Evolutionary conservation across 805 yeast genomes (phyloP), one percentile per base, ranked within the genome.

Genomic region (Saccharomycopsis synnaedendra): DNA sequence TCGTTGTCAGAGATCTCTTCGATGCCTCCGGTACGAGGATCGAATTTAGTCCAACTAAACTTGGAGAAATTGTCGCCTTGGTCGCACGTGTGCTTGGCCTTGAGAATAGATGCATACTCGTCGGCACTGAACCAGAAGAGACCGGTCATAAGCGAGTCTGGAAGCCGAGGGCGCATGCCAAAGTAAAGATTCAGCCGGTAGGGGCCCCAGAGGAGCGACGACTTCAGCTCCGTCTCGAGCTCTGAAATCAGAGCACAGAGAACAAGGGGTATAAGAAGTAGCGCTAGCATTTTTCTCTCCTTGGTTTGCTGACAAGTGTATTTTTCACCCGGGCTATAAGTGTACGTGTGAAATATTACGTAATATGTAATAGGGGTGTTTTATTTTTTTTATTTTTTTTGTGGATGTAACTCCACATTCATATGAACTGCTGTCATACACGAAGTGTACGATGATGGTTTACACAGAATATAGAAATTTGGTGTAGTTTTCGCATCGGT

Each of bases 11-110:
- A 65, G 32, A 93, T 78, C 1, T 75, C 67, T 59, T 93, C 90
- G 51, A 74, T 68, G 0, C 98, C 98, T 29, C 98, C 98, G 9
- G 64, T 44, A 54, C 97, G 72, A 4, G 96, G 88, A 60, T 93
- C 97, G 61, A 83, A 93, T 36, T 70, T 67, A n/a, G 75, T 70
- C 96, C 97, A 93, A 30, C 89, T 86, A 55, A 85, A 90, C 46
- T 75, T 78, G 29, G 70, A 71, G 65, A 88, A 70, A 44, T 78
- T 74, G 57, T 88, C 90, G 36, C 68, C 67, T 55, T 80, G 88
- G 45, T 82, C 86, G 57, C 88, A 85, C 47, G 74, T 71, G 62
- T 88, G 96, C 56, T 96, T 76, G 29, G 82, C 62, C 28, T 69
- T 65, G 4, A 69, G 64, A 8, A 85, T 56, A 1, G 82, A 82